Base-by-base conservation (phyloP, 306 rosid genomes). In the Prunus kanzakura region DNA sequence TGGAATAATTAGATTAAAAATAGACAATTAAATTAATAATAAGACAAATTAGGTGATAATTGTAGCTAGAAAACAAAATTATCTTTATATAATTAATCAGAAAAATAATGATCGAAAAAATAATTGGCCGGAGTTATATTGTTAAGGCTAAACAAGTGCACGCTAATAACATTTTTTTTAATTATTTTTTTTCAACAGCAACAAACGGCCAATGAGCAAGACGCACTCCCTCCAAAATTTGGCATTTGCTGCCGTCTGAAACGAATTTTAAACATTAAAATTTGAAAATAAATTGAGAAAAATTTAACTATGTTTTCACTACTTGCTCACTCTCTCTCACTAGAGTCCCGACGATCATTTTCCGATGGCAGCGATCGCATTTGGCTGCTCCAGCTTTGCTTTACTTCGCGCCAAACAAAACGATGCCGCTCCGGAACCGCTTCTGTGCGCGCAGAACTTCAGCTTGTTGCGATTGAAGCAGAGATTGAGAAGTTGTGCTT, bases 321-420 rank as follows among this genome's bases (percentile, higher is more conserved):
- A 2, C 27, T 13, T 41, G 47, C 67, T 41, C n/a, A 7, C 23
- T 27, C 9, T 20, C 19, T 2, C 20, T 69, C 27, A 3, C 55
- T 58, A 29, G 20, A 18, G n/a, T 19, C 22, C 67, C 76, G 43
- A 65, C 27, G 56, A 41, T 72, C 76, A 57, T 45, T 55, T 77
- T 46, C 71, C 67, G 1, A 87, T 87, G 88, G 85, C 85, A 14
- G 61, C 85, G 8, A 7, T 87, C 50, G 75, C 84, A 19, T 50
- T 72, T 49, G 22, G 58, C 27, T 75, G 58, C 27, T 78, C 82
- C 2, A 41, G 25, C 70, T 52, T 72, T n/a, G 30, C 78, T 29
- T 54, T 72, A 67, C 77, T 79, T 10, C 73, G 71, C n/a, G 30
- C 64, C 43, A 57, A 25, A 15, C 74, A 62, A 57, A 74, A 19